Conservation (phyloP, 768 basidiomycete species). For the Amanita jacksonii region DNA sequence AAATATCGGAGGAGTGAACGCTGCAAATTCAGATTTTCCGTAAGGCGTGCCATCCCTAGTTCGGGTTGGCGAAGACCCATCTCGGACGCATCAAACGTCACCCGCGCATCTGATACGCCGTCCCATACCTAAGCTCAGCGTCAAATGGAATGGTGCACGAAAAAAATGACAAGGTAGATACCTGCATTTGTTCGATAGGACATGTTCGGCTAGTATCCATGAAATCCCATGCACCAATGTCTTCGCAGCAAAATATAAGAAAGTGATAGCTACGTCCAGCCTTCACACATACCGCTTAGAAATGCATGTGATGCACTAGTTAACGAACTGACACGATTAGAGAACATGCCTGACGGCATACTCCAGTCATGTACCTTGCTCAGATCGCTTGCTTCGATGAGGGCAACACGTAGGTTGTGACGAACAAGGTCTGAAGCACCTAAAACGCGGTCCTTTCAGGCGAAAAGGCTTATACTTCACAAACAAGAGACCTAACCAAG, state of each 20-base stretch:
- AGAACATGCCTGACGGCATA: slow-evolving; percentile 43
- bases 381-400: slow-evolving; percentile 80
- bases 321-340: slow-evolving; percentile 82
- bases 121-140: slow-evolving; percentile 69
- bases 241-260: slow-evolving; percentile 28
- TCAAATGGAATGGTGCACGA: background rate
- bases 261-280: background rate
- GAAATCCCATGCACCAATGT: slow-evolving; percentile 76
- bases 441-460: no score
- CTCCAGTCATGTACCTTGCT: slow-evolving; percentile 61
- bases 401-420: slow-evolving; percentile 49
- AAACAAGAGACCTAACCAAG: no score
- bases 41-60: slow-evolving; percentile 68
- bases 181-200: slow-evolving; percentile 82
- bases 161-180: slow-evolving; percentile 18
- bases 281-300: slow-evolving; percentile 42
- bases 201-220: slow-evolving; percentile 60
- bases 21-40: slow-evolving; percentile 92
- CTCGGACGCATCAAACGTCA: slow-evolving; percentile 56
- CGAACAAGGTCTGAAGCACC: slow-evolving; percentile 44
- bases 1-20: slow-evolving; percentile 68
- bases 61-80: slow-evolving; percentile 20
- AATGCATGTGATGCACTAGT: slow-evolving; percentile 66
- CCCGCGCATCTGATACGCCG: slow-evolving; percentile 72
- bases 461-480: no score